Conservation (phyloP, 768 basidiomycete genomes). For the Polyporus arcularius region DNA sequence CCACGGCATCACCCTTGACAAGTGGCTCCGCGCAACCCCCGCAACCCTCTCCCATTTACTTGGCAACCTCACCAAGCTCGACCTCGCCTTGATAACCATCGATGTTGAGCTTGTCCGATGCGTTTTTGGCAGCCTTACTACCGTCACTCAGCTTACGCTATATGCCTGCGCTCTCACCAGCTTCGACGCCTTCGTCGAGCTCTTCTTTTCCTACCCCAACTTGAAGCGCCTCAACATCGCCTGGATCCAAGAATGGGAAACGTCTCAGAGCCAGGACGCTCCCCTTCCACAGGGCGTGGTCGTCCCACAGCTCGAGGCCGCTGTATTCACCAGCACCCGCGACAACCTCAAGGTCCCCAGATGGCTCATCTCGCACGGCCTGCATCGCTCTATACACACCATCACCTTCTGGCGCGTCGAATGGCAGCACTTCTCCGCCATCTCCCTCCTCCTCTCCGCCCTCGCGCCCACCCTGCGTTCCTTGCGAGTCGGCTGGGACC, state of each 20-base stretch:
- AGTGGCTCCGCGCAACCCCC: constrained; percentile 17
- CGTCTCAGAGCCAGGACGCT: background rate
- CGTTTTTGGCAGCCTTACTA: constrained; percentile 3
- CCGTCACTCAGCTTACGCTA: constrained; percentile 14
- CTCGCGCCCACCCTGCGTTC: constrained; percentile 9
- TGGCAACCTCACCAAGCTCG: constrained; percentile 14
- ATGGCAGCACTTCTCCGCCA: background rate
- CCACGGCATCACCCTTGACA: constrained; percentile 16
- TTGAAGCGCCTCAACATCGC: constrained; percentile 14
- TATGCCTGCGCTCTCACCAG: constrained; percentile 16
- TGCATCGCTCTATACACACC: constrained; percentile 7
- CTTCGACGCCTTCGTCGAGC: constrained; percentile 15
- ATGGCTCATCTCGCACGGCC: constrained; percentile 10
- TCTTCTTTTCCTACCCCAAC: constrained; percentile 7
- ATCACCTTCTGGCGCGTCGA: constrained; percentile 10
- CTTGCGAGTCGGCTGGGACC: constrained; percentile 9
- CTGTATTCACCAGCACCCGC: constrained; percentile 13
- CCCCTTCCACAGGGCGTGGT: background rate
- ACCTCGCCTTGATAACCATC: constrained; percentile 15
- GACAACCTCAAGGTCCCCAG: constrained; percentile 14
- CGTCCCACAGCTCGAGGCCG: constrained; percentile 1
- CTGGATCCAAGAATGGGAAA: constrained; percentile 17
- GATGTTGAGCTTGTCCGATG: constrained; percentile 10
- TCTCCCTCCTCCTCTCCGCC: constrained; percentile 1
- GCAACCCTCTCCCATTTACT: constrained; percentile 4